Base-by-base conservation (phyloP, 129 eudicot species). In the Oenanthe sinensis region DNA sequence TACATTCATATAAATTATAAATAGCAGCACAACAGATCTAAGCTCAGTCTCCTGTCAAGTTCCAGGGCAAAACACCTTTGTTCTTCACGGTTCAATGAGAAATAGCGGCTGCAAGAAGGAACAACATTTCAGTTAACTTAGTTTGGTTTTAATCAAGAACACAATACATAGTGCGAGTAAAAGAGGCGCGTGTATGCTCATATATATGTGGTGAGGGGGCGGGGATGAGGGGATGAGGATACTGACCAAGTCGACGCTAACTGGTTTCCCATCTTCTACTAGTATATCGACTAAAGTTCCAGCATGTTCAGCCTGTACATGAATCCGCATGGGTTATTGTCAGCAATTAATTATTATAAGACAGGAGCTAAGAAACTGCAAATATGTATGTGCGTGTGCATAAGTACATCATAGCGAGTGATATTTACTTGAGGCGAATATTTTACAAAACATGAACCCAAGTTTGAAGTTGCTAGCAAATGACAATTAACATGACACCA, bases 211-310 rank as follows among this genome's bases (percentile, higher is more conserved):
- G 7, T 5, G 48, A n/a, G 26, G 10, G 75, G 28, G 48, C 39
- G 49, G 71, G 43, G 22, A 17, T 17, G 55, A 16, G 55, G 22
- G 19, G 22, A 19, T 0, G 37, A 55, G 58, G 60, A 71, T 37
- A 80, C 20, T 75, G 74, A 88, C 97, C 84, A 86, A 81, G 78
- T 90, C 96, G 44, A 90, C 82, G 79, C 97, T 92, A 70, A 92
- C 96, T 39, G 97, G 91, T 71, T 92, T 92, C 50, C 85, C 97
- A 43, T 92, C 97, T 44, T 92, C 97, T 40, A 81, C 93, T 79
- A 90, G 84, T 69, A 92, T 83, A 79, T 92, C 97, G 46, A 83
- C 87, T 70, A 92, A 28, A 1, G 96, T 90, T 75, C 97, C 97
- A 81, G 93, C 80, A 75, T 84, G 84, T 83, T 90, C 97, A 82